Base-by-base conservation (phyloP, 1,139 yeast genomes). In the Pichia sp. region DNA sequence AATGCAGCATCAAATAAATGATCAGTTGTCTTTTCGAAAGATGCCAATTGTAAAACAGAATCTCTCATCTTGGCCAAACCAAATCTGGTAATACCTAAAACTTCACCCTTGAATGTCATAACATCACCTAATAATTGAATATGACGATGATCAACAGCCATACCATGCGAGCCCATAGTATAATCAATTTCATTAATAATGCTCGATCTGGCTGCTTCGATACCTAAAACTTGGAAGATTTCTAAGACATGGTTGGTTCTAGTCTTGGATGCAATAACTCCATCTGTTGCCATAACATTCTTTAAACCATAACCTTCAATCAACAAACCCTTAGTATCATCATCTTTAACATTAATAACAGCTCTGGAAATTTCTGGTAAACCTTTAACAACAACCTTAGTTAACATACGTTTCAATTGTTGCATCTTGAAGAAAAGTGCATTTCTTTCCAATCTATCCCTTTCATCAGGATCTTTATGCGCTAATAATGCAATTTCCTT, bases 291-390 rank as follows among this genome's bases (percentile, higher is more conserved):
- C 85, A 94, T 88, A 46, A 93, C 99, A 62, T 91, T 97, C 2
- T 93, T 94, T 48, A 89, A 93, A 75, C 99, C 99, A 72, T 94
- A 99, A 3, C 99, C 91, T 77, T 94, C 99, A 44, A 93, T 98
- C 61, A 94, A 77, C 54, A 94, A 72, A 68, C 93, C 98, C 63
- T 85, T 85, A 69, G 88, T 88, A 60, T 83, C 81, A 62, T 90
- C 91, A 63, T 86, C 94, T 53, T 81, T 79, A 58, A 93, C 93
- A 66, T 93, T 93, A 68, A 94, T 94, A 54, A 94, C 99, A 4
- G 99, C 99, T 63, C 99, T 83, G 36, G 96, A 75, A 55, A 93
- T 91, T 49, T 86, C 90, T 5, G 96, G 79, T 54, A 91, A 75
- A 46, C 99, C 99, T 70, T 93, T 91, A 54, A 94, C 96, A 48